Evolutionary conservation across 2,329 filamentous ascomycete species (phyloP), one percentile per base, ranked within the genome.

Genomic region (Ophiocordyceps camponoti-rufipedis): DNA sequence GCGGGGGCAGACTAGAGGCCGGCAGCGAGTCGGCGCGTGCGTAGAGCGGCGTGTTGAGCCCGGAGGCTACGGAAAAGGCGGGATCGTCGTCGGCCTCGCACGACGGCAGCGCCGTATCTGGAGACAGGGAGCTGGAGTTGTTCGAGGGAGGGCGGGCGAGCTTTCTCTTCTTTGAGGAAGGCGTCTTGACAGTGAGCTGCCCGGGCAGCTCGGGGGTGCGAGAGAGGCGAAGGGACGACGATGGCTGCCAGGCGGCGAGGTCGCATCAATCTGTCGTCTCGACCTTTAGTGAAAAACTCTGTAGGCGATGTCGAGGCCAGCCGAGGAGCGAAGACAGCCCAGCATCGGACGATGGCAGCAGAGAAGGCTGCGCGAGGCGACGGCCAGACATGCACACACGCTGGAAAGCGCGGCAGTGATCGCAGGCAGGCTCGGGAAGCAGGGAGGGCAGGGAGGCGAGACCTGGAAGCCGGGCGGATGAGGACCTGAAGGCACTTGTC

Each of bases 131-230:
- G 50, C 52, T 56, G 50, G 56, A 51, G 58, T 61, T 59, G 53
- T 62, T 59, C 51, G 62, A 60, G 58, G 62, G 46, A 31, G 50
- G 66, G 54, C 67, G 70, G 57, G 64, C 68, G 56, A 80, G 72
- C 72, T 75, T 80, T 70, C 76, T 72, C 76, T 80, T 81, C 75
- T 80, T 81, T 72, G 67, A 70, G 68, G 75, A 80, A 76, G 76
- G 80, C 77, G 77, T 81, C 64, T 72, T 81, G 77, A 73, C 69
- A 62, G 70, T 65, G 77, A 80, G 77, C 77, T 79, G 75, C 76
- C 61, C 61, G 54, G 56, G 74, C 74, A 78, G 74, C 74, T 78
- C 74, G 63, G 56, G 57, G 52, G 29, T 4, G 44, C 42, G 40
- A 45, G 32, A 45, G 32, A 23, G 28, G 44, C 28, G 42, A 28